Evolutionary conservation across 148 eudicot genomes (phyloP), one percentile per base, ranked within the genome.

Genomic region (Drosera capensis): DNA sequence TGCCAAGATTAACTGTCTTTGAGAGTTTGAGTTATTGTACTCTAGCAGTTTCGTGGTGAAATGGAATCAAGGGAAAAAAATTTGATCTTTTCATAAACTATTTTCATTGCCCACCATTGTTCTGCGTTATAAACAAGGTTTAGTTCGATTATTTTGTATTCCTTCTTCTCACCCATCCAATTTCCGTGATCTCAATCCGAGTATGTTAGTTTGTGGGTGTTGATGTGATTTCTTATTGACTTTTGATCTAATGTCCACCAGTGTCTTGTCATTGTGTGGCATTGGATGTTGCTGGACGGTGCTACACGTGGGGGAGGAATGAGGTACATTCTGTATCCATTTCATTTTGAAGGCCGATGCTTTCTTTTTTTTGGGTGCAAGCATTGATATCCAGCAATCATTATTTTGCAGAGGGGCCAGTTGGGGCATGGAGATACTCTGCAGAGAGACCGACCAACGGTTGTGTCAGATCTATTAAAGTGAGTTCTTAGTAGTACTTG

Each of bases 291-390:
- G 80, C 76, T 36, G 99, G 99, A 25, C 80, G 94, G 15, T 92
- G 99, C 62, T 92, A 85, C 52, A 92, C 99, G 1, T 92, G 99
- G 99, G 99, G 99, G 15, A 63, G 99, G 20, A 92, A 92, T 43
- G 99, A 92, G 77, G 99, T n/a, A n/a, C 62, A 73, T 56, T 82
- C 30, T 31, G 46, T 22, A 45, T 22, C 49, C 13, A 20, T 24
- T 20, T 44, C 20, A 28, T 6, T 42, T 51, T 29, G 43, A 41
- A 38, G 2, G 19, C 9, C 40, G 47, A 36, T 57, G 22, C 21
- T 52, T 14, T 30, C 14, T 18, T 15, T 56, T 23, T 14, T 25
- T 3, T 26, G 49, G 38, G 20, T 28, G 24, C 21, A 45, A 51
- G 35, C 23, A 46, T n/a, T 37, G 40, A 45, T 45, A 25, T 40